Evolutionary conservation across 2,329 filamentous ascomycete genomes (phyloP), one percentile per base, ranked within the genome.

Genomic region (Hypoxylon sp.): DNA sequence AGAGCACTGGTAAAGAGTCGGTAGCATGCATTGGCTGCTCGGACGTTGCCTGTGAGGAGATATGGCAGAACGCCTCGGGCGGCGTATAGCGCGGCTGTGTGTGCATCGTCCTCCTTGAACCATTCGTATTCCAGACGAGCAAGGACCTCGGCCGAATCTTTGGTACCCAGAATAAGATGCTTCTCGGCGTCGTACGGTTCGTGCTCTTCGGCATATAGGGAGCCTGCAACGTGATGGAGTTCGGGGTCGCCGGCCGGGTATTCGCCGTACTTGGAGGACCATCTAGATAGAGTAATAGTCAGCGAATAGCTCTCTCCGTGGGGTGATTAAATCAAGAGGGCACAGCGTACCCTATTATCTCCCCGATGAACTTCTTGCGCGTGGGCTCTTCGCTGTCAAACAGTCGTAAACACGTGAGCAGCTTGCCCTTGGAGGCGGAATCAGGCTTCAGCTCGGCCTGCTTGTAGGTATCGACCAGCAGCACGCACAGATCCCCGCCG

Each of bases 201-300:
- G 77, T 94, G 91, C 72, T 97, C 94, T 74, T 96, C 91, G n/a
- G 94, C 94, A 76, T 93, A 97, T 44, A 97, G 82, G 30, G 88
- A 89, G 52, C 95, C 95, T 34, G 90, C 89, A 44, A 97, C 93
- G 79, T 98, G 94, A 79, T 99, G 95, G 58, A 99, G 83, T 73
- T 98, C 95, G 2, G 94, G 91, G 74, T 99, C 95, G 63, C 95
- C 95, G 52, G 93, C 91, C 49, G 95, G 94, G 76, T 91, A 92
- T 47, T 95, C 91, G 70, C 94, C 93, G 73, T 88, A 90, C 76
- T 91, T 94, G 57, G 88, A 85, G 59, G 93, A 96, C 95, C 95
- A 99, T 56, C 87, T 89, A 56, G 28, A 11, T 19, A 65, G n/a
- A 47, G n/a, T 46, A 41, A 34, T 43, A 50, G 20, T 59, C 53